Percentiles rank a stretch among this genome's conserved stretches.
Evolutionary conservation across 2,329 filamentous ascomycete species (phyloP).

Genomic region (Botrytis cinerea): DNA sequence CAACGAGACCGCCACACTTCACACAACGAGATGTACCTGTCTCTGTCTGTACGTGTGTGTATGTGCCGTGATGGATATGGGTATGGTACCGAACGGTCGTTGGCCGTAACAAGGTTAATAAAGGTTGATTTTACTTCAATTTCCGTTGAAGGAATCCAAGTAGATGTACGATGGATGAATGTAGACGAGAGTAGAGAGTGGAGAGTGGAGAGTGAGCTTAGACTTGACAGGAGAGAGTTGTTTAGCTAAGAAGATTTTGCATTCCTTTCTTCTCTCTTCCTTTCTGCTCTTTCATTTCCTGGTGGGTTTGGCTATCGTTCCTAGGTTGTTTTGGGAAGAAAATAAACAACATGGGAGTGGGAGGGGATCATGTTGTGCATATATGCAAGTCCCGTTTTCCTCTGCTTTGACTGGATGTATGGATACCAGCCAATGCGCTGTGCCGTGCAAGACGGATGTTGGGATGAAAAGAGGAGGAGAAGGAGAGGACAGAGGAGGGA

Average conservation of each 20-base stretch:
- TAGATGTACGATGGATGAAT: not conserved
- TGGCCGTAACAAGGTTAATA: not conserved
- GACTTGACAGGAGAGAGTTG: not conserved
- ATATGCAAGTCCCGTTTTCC: slow-evolving; percentile 11
- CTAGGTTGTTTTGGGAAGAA: not conserved
- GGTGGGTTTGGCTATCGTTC: not conserved
- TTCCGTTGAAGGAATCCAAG: not conserved
- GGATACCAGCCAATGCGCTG: slow-evolving; percentile 7
- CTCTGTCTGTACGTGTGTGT: not conserved
- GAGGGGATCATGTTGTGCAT: slow-evolving; percentile 23
- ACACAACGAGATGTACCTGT: not conserved
- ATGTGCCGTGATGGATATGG: not conserved
- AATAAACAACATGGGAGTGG: not conserved
- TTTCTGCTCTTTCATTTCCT: not conserved
- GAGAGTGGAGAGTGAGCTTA: not conserved
- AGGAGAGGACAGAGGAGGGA: not conserved
- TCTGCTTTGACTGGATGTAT: slow-evolving; percentile 1
- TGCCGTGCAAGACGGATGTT: slow-evolving; percentile 13
- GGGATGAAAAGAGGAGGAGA: not conserved
- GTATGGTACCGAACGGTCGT: not conserved
- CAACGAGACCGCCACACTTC: slow-evolving; percentile 4
- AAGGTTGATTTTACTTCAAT: not conserved
- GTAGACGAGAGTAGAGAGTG: not conserved
- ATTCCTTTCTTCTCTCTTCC: not conserved
- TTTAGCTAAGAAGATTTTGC: not conserved